Evolutionary conservation across 2,329 filamentous ascomycete genomes (phyloP), one percentile per base, ranked within the genome.

Genomic region (Corynespora cassiicola): DNA sequence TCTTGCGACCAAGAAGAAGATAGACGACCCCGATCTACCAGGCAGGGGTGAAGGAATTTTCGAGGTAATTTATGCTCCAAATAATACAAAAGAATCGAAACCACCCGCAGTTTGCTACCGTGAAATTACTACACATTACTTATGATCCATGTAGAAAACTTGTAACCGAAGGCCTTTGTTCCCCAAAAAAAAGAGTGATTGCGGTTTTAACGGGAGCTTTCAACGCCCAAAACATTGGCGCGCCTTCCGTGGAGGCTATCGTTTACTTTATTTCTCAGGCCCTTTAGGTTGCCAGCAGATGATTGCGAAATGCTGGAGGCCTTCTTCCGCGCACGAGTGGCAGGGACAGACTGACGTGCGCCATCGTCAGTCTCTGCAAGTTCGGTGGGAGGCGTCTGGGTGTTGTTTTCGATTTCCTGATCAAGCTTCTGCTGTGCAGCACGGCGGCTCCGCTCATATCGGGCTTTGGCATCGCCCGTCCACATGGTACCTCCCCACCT

Each of bases 401-500:
- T 43, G 28, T 55, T 52, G 45, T 58, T 50, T 61, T 66, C 61
- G 7, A 64, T 61, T 28, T 81, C 77, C 14, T 73, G 66, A 25
- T 82, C 77, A 5, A 81, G 50, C 50, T 80, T 78, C 50, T 75
- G 77, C 58, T 84, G 78, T 3, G 81, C 81, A 2, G 74, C 72
- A 14, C 76, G 68, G 19, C 77, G 74, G 19, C 76, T 73, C 30
- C 78, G 73, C 63, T 83, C 79, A 47, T 85, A 85, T 35, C 80
- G 75, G 22, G 75, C 73, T 49, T 70, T 75, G 22, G 79, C 80
- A 58, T 82, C 82, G 50, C 75, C 84, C 43, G 80, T 82, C 85
- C 90, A 96, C 69, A 83, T 87, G 16, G 94, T 99, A 34, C 85
- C 84, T 15, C 96, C 75, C 18, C 90, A 63, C 30, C 81, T 78